Conservation (phyloP, 106 monocot species). For the Dendrobium chrysotoxum region DNA sequence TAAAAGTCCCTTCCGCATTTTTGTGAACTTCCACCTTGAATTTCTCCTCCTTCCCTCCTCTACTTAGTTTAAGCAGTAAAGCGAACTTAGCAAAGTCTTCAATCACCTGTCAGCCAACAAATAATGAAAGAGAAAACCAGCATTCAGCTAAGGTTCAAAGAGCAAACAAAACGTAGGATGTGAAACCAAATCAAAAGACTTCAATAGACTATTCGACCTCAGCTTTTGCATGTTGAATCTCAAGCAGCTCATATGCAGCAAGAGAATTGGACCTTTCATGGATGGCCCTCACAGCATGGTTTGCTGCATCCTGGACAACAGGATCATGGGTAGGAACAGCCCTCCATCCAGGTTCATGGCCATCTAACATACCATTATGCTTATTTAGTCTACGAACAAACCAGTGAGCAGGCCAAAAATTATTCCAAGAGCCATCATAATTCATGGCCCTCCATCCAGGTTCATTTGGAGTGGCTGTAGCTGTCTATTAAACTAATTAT, state of each 20-base stretch:
- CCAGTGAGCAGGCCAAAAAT: too few relatives aligned
- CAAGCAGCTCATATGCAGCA: slow-evolving; percentile 63
- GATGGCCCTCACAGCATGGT: slow-evolving; percentile 76
- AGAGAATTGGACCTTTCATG: slow-evolving; percentile 70
- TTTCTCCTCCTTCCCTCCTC: slow-evolving; percentile 80
- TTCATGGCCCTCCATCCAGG: too few relatives aligned
- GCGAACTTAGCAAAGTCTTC: slow-evolving; percentile 72
- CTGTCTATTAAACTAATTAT: too few relatives aligned
- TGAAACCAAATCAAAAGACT: neutral
- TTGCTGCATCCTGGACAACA: slow-evolving; percentile 68
- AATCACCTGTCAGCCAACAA: slow-evolving; percentile 41
- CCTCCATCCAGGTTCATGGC: slow-evolving; percentile 58
- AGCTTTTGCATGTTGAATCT: slow-evolving; percentile 63
- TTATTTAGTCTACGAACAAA: neutral
- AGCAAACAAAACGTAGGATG: neutral
- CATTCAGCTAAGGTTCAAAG: neutral
- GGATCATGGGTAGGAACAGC: slow-evolving; percentile 66
- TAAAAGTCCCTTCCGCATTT: slow-evolving; percentile 64
- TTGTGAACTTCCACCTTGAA: slow-evolving; percentile 90
- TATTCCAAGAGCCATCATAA: too few relatives aligned
- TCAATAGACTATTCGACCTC: slow-evolving; percentile 34
- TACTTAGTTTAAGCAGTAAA: slow-evolving; percentile 76
- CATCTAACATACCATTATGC: slow-evolving; percentile 27
- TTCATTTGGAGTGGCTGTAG: too few relatives aligned
- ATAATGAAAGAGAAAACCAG: neutral